A percentile compares a stretch with the other conserved stretches of the same genome.
Evolutionary conservation across 73 alveolate species (phyloP).

Genomic region (Halteria grandinella): DNA sequence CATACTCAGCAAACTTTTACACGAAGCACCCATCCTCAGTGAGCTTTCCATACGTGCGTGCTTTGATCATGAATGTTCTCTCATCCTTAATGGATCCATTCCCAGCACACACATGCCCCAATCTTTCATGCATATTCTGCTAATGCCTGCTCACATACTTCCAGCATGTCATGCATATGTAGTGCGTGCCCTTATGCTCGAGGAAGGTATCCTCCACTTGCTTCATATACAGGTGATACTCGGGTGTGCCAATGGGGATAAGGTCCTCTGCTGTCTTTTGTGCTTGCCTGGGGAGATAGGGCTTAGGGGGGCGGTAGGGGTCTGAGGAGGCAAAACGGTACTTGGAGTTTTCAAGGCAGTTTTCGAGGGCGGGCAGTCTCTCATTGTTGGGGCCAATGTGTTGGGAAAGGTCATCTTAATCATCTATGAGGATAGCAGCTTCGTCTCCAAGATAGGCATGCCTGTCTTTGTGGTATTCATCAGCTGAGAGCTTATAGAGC

Average conservation of each 20-base stretch:
- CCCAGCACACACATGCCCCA: slow-evolving; percentile 4
- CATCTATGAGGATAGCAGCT: too few relatives aligned
- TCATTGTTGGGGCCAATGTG: too few relatives aligned
- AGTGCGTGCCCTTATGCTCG: background rate
- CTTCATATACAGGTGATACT: background rate
- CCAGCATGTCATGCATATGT: slow-evolving; percentile 11
- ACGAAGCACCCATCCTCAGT: slow-evolving; percentile 20
- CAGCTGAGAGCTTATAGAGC: too few relatives aligned
- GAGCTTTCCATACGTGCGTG: slow-evolving; percentile 16
- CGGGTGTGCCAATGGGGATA: background rate
- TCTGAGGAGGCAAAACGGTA: background rate
- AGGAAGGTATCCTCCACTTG: background rate
- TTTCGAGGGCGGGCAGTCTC: too few relatives aligned
- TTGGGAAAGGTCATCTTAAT: too few relatives aligned
- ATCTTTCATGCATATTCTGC: slow-evolving; percentile 4
- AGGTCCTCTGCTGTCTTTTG: background rate
- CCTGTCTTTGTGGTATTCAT: too few relatives aligned
- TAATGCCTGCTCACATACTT: slow-evolving; percentile 5
- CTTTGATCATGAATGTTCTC: background rate
- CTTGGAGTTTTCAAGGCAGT: slow-evolving; percentile 6
- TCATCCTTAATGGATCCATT: slow-evolving; percentile 1
- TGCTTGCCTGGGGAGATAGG: background rate
- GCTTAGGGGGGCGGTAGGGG: background rate
- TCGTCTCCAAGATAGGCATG: too few relatives aligned
- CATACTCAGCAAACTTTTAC: background rate